Evolutionary conservation across 2,329 filamentous ascomycete species (phyloP).

Genomic region (Coniochaeta sp.): DNA sequence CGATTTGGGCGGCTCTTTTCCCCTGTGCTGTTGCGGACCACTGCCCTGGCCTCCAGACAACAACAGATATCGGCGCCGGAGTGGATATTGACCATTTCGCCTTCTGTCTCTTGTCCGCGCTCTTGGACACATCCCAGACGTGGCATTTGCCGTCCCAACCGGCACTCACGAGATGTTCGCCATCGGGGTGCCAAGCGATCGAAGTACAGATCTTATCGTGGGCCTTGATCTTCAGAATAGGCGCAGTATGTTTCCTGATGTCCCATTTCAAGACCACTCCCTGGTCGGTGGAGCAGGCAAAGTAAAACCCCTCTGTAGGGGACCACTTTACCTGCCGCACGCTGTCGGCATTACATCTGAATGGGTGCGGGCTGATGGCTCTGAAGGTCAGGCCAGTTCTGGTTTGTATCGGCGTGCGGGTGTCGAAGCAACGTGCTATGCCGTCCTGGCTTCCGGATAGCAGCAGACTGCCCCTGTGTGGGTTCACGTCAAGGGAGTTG

Average conservation of each 20-base stretch:
- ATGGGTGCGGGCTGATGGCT: slow-evolving; percentile 29
- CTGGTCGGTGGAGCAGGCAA: slow-evolving; percentile 58
- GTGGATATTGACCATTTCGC: slow-evolving; percentile 54
- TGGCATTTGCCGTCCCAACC: slow-evolving; percentile 55
- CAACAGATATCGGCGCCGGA: slow-evolving; percentile 50
- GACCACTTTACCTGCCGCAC: slow-evolving; percentile 61
- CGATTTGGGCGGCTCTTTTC: slow-evolving; percentile 53
- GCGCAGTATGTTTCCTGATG: slow-evolving; percentile 44
- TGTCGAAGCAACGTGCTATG: slow-evolving; percentile 54
- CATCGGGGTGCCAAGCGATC: slow-evolving; percentile 62
- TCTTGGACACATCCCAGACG: slow-evolving; percentile 57
- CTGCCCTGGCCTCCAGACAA: slow-evolving; percentile 57
- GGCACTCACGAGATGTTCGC: slow-evolving; percentile 56
- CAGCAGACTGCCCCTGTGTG: slow-evolving; percentile 48
- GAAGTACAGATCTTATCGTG: slow-evolving; percentile 54
- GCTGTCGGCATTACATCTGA: slow-evolving; percentile 45
- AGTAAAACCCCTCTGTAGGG: slow-evolving; percentile 51
- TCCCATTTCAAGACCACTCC: slow-evolving; percentile 60
- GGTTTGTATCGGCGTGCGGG: slow-evolving; percentile 38
- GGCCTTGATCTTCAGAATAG: slow-evolving; percentile 51
- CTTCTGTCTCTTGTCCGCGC: slow-evolving; percentile 57
- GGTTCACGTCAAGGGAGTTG: slow-evolving; percentile 57
- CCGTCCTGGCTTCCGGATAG: slow-evolving; percentile 60
- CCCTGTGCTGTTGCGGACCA: slow-evolving; percentile 59
- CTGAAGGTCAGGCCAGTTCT: slow-evolving; percentile 44